phyloP scores from a whole-genome alignment of 1,139 yeast genomes.

The Geotrichum histeridarum region DNA sequence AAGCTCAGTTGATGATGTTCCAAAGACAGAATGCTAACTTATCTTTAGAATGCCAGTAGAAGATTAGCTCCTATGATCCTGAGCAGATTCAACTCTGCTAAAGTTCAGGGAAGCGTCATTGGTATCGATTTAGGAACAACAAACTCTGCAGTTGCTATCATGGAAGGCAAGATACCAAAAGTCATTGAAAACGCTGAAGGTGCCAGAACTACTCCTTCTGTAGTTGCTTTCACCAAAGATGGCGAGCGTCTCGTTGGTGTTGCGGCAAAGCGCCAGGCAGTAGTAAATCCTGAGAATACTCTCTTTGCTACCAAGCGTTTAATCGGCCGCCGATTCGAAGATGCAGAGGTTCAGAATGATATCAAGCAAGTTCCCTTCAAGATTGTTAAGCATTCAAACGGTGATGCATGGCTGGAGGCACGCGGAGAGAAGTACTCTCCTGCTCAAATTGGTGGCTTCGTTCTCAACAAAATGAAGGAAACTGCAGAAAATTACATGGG shows the following conservation, averaged over 20 bases:
- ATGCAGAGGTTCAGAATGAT: slow-evolving; percentile 93
- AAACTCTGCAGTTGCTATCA: slow-evolving; percentile 96
- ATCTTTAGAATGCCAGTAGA: slow-evolving; percentile 3
- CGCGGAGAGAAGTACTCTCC: slow-evolving; percentile 79
- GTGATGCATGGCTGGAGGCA: slow-evolving; percentile 99
- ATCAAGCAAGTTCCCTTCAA: slow-evolving; percentile 95
- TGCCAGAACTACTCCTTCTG: slow-evolving; percentile 97
- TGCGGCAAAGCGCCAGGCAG: slow-evolving; percentile 98
- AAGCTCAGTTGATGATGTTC: too few species aligned
- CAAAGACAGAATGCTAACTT: not conserved
- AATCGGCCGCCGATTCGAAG: slow-evolving; percentile 97
- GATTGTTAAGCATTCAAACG: slow-evolving; percentile 91
- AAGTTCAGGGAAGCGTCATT: slow-evolving; percentile 57
- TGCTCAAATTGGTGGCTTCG: slow-evolving; percentile 98
- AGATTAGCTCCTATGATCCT: slow-evolving; percentile 32
- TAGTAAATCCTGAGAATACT: slow-evolving; percentile 96
- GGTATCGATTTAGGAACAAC: slow-evolving; percentile 99
- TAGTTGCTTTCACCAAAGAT: slow-evolving; percentile 95
- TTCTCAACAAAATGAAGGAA: slow-evolving; percentile 94
- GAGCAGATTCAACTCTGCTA: slow-evolving; percentile 43
- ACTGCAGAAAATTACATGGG: slow-evolving; percentile 91
- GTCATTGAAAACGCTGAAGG: slow-evolving; percentile 98
- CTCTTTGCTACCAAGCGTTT: slow-evolving; percentile 96
- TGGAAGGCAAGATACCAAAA: slow-evolving; percentile 96
- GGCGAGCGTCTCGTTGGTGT: slow-evolving; percentile 96